Conservation (phyloP, 2,329 filamentous ascomycete species). For the Nemania serpens region DNA sequence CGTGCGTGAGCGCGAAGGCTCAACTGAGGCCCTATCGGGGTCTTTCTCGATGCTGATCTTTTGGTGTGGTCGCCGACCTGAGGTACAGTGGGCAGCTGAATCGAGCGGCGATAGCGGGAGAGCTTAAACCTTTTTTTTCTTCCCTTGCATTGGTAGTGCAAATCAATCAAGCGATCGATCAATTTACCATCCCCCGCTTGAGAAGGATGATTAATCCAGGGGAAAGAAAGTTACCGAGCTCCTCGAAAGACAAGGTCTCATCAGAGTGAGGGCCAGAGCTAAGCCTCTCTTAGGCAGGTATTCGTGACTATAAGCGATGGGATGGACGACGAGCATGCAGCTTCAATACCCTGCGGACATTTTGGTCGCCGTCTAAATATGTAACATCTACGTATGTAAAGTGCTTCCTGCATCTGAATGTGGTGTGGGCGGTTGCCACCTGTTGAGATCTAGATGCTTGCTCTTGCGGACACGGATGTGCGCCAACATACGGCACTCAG, state of each 20-base stretch:
- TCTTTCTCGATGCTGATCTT: constrained; percentile 22
- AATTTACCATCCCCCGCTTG: constrained; percentile 4
- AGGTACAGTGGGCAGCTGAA: constrained; percentile 26
- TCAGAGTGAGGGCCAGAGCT: constrained; percentile 8
- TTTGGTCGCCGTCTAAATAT: constrained; percentile 14
- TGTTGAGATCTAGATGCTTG: constrained; percentile 22
- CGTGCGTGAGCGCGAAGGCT: no score
- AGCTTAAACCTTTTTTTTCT: not conserved
- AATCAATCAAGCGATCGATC: not conserved
- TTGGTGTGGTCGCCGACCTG: constrained; percentile 27
- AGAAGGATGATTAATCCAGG: not conserved
- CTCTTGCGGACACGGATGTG: constrained; percentile 6
- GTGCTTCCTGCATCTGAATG: constrained; percentile 5
- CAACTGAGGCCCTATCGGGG: constrained; percentile 18
- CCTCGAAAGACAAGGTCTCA: constrained; percentile 20
- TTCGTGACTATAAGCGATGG: constrained; percentile 21
- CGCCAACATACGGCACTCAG: constrained; percentile 9
- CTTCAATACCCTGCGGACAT: constrained; percentile 14
- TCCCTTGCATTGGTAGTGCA: not conserved
- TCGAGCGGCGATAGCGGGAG: constrained; percentile 12
- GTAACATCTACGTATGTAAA: constrained; percentile 1
- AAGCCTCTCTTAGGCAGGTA: constrained; percentile 15
- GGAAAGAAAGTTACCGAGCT: not conserved
- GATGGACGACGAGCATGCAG: constrained; percentile 13
- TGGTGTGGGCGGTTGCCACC: constrained; percentile 3